Evolutionary conservation across 345 rosid genomes (phyloP).

Genomic region (Lumnitzera racemosa): DNA sequence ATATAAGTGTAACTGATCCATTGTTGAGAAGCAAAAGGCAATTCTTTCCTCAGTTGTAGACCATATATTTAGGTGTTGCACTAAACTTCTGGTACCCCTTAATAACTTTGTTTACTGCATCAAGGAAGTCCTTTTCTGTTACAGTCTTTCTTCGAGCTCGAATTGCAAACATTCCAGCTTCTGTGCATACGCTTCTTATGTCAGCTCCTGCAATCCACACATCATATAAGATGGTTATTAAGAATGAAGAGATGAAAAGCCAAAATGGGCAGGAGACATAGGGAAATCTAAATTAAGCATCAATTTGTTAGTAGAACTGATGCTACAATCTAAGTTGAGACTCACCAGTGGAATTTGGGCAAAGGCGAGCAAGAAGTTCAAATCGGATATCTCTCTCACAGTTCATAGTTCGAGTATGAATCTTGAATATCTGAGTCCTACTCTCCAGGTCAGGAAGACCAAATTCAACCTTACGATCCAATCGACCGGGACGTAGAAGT

Average conservation of each 20-base stretch:
- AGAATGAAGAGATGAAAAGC: not conserved
- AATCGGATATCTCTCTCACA: constrained; percentile 87
- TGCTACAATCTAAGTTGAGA: not conserved
- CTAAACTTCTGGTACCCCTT: constrained; percentile 96
- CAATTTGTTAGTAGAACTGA: not conserved
- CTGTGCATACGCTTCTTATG: constrained; percentile 92
- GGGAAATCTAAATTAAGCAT: too few species aligned
- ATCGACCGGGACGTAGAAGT: constrained; percentile 79
- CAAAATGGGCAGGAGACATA: not conserved
- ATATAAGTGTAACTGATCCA: too few species aligned
- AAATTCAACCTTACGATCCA: constrained; percentile 93
- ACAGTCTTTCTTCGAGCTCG: constrained; percentile 89
- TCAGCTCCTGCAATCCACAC: constrained; percentile 62
- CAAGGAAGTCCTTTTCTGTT: constrained; percentile 91
- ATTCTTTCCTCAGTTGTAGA: constrained; percentile 44
- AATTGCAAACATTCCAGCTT: constrained; percentile 94
- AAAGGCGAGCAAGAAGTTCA: constrained; percentile 88
- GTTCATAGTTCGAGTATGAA: constrained; percentile 90
- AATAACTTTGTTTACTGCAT: constrained; percentile 96
- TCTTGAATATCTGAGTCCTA: constrained; percentile 87
- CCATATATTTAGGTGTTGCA: constrained; percentile 94
- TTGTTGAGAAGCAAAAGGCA: not conserved
- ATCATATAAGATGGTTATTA: not conserved
- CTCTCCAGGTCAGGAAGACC: constrained; percentile 94
- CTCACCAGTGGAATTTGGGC: constrained; percentile 88